These are phyloP conservation scores for Saccharomyces hybrid DNA, from an alignment of 1,139 yeast species.

Conservation along the genomic window DNA sequence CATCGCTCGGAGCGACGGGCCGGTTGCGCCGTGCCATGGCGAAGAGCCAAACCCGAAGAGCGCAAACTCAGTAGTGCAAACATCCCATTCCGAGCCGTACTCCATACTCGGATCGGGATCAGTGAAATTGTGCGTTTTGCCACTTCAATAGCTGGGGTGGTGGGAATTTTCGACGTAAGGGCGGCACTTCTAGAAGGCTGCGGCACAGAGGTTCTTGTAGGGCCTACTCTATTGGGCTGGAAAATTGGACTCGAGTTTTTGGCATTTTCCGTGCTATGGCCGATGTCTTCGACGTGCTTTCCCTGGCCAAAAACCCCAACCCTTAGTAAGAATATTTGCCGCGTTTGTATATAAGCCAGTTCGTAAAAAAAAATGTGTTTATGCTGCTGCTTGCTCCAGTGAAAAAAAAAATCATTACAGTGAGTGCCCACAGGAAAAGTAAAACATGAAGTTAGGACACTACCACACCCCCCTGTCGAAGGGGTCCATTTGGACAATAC, in stretches of 20 bases:
- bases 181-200: background rate
- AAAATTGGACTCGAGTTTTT: background rate
- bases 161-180: no score
- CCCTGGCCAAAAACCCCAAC: background rate
- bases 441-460: background rate
- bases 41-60: background rate
- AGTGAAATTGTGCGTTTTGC: background rate
- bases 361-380: background rate
- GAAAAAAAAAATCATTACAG: background rate
- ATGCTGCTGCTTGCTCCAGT: background rate
- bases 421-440: background rate
- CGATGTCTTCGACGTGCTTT: background rate
- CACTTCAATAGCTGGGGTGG: background rate
- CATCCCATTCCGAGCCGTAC: background rate
- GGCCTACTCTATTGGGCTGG: no score
- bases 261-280: background rate
- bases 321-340: background rate
- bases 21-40: background rate
- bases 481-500: conserved; percentile 5
- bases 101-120: no score
- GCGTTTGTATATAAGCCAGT: background rate
- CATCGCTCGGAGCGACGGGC: conserved; percentile 1
- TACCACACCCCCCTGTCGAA: conserved; percentile 5
- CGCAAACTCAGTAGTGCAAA: background rate
- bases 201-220: background rate